A percentile compares a stretch with the other conserved stretches of the same genome.
These are phyloP conservation scores for Cajanus cajan DNA, from an alignment of 306 rosid genomes.

Conservation along the genomic window DNA sequence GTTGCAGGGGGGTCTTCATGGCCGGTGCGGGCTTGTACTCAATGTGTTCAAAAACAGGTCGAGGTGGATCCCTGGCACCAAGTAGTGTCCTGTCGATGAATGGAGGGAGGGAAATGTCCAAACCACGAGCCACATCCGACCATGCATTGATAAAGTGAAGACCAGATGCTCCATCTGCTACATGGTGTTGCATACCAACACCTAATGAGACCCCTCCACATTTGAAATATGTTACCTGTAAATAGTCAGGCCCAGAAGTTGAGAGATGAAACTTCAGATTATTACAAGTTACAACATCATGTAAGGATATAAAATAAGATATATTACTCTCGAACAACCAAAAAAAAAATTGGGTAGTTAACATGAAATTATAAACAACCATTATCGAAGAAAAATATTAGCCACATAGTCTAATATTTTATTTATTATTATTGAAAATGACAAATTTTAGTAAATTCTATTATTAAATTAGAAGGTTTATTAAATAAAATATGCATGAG, in stretches of 20 bases:
- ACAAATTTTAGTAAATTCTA: too few relatives aligned
- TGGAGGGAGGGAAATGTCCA: constrained; percentile 60
- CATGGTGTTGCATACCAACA: constrained; percentile 86
- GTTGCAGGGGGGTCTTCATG: constrained; percentile 39
- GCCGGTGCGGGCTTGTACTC: constrained; percentile 81
- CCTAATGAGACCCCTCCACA: constrained; percentile 94
- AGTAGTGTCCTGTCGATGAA: constrained; percentile 73
- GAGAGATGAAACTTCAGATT: too few relatives aligned
- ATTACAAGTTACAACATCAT: too few relatives aligned
- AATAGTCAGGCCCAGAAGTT: not conserved
- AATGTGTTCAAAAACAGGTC: constrained; percentile 64
- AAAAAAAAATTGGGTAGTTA: too few relatives aligned
- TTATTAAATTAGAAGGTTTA: too few relatives aligned
- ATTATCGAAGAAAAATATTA: too few relatives aligned
- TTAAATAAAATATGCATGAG: too few relatives aligned
- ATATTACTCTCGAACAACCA: too few relatives aligned
- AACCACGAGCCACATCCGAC: constrained; percentile 88
- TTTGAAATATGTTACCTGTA: constrained; percentile 79
- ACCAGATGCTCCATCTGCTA: constrained; percentile 81
- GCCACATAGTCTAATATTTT: too few relatives aligned
- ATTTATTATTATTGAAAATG: too few relatives aligned
- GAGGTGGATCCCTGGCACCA: constrained; percentile 66
- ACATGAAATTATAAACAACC: too few relatives aligned
- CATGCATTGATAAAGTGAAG: constrained; percentile 84
- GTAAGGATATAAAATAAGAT: too few relatives aligned